Percentiles rank a stretch among this genome's conserved stretches.
phyloP scores from a whole-genome alignment of 2,329 filamentous ascomycete species.

The Karstenula rhodostoma region DNA sequence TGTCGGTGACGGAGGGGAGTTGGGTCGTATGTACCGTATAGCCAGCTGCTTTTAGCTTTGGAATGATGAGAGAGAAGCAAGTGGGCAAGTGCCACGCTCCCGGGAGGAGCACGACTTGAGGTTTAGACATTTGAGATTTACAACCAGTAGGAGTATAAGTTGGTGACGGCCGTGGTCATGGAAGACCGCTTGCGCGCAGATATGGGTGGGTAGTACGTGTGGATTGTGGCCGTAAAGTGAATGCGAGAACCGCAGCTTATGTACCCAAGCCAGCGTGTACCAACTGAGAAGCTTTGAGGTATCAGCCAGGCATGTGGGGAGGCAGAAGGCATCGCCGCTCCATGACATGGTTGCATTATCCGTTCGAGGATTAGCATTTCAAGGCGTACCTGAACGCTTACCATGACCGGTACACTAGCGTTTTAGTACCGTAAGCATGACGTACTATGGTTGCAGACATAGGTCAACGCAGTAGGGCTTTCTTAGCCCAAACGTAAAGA shows the following conservation, averaged over 20 bases:
- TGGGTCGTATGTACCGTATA: slow-evolving; percentile 40
- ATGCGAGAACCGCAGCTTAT: background rate
- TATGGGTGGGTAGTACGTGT: background rate
- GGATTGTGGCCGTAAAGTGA: background rate
- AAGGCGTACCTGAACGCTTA: background rate
- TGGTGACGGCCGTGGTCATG: background rate
- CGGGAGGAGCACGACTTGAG: slow-evolving; percentile 47
- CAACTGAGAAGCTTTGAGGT: background rate
- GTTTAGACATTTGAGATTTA: slow-evolving; percentile 34
- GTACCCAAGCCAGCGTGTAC: background rate
- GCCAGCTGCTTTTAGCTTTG: slow-evolving; percentile 38
- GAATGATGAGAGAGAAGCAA: slow-evolving; percentile 34
- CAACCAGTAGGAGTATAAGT: background rate
- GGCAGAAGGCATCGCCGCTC: background rate
- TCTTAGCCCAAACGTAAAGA: no score
- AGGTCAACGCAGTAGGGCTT: no score
- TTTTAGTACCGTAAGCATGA: background rate
- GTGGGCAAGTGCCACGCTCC: slow-evolving; percentile 49
- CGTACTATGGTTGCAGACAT: no score
- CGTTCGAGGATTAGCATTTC: background rate
- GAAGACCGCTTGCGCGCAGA: background rate
- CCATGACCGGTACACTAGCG: background rate
- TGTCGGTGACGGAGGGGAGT: slow-evolving; percentile 38
- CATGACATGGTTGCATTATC: background rate
- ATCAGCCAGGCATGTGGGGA: background rate